phyloP scores from a whole-genome alignment of 768 basidiomycete genomes.

The Auricularia heimuer region DNA sequence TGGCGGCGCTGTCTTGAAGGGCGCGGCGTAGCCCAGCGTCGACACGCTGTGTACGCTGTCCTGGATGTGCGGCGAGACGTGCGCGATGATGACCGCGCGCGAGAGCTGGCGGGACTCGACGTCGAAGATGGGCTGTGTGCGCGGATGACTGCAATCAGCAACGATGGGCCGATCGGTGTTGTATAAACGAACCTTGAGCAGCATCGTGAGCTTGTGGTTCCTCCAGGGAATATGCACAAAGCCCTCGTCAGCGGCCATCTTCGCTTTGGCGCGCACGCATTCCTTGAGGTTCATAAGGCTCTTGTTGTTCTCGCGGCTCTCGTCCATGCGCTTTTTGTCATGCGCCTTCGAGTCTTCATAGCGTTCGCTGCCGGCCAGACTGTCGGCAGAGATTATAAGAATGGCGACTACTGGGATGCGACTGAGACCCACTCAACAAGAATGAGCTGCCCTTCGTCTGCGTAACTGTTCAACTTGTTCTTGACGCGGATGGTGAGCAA shows the following conservation, averaged over 20 bases:
- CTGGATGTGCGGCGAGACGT: constrained; percentile 29
- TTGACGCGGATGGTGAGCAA: constrained; percentile 24
- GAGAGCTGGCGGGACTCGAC: constrained; percentile 23
- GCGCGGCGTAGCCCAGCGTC: constrained; percentile 26
- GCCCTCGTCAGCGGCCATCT: constrained; percentile 25
- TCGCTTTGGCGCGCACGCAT: constrained; percentile 29
- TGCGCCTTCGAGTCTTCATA: constrained; percentile 29
- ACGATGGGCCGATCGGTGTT: not conserved
- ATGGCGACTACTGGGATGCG: too few relatives aligned
- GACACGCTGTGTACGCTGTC: constrained; percentile 24
- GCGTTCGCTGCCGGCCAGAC: constrained; percentile 28
- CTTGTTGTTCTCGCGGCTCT: constrained; percentile 28
- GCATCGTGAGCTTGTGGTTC: constrained; percentile 26
- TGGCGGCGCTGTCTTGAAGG: constrained; percentile 23
- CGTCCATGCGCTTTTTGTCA: constrained; percentile 27
- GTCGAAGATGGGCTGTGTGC: constrained; percentile 25
- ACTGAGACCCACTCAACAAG: constrained; percentile 25
- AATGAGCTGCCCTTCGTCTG: constrained; percentile 26
- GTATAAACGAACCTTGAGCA: constrained; percentile 20
- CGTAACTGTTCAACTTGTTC: constrained; percentile 25
- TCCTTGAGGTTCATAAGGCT: constrained; percentile 29
- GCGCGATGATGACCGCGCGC: constrained; percentile 25
- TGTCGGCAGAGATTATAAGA: constrained; percentile 5
- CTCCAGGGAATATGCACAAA: constrained; percentile 30
- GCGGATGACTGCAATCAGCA: not conserved